Conservation (phyloP, 495 filamentous ascomycete species). For the Talaromyces proteolyticus region DNA sequence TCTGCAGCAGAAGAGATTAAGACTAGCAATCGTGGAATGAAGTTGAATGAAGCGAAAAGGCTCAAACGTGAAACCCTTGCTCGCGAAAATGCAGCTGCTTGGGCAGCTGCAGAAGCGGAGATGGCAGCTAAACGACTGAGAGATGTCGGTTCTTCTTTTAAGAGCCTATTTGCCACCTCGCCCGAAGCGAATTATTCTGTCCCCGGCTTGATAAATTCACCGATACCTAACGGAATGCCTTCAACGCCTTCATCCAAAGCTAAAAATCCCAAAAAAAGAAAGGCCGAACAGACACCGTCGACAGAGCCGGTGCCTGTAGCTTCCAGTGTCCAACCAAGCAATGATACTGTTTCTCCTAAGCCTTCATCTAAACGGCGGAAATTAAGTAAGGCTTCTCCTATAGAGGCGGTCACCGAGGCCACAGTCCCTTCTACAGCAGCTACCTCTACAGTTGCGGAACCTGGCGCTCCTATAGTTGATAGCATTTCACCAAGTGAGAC, state of each 20-base stretch:
- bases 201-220: conserved; percentile 1
- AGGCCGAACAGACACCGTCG: conserved; percentile 15
- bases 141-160: conserved; percentile 46
- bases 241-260: conserved; percentile 12
- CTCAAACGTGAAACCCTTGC: conserved; percentile 69
- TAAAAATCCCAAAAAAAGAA: conserved; percentile 24
- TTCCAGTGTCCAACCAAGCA: neutral
- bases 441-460: conserved; percentile 5
- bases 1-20: conserved; percentile 30
- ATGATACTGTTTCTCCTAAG: conserved; percentile 8
- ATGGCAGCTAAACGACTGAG: conserved; percentile 52
- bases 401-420: conserved; percentile 19
- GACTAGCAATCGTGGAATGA: conserved; percentile 82
- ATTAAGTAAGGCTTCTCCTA: conserved; percentile 44
- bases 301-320: conserved; percentile 8
- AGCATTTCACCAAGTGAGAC: no score
- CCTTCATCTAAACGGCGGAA: conserved; percentile 48
- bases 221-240: conserved; percentile 1
- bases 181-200: conserved; percentile 5
- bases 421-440: neutral
- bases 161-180: conserved; percentile 28
- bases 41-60: conserved; percentile 88
- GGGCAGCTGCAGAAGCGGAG: conserved; percentile 53
- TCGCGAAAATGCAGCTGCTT: conserved; percentile 54
- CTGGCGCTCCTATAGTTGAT: no score